These are phyloP conservation scores for Pseudogymnoascus sp. DNA, from an alignment of 2,329 filamentous ascomycete species.

Conservation along the genomic window DNA sequence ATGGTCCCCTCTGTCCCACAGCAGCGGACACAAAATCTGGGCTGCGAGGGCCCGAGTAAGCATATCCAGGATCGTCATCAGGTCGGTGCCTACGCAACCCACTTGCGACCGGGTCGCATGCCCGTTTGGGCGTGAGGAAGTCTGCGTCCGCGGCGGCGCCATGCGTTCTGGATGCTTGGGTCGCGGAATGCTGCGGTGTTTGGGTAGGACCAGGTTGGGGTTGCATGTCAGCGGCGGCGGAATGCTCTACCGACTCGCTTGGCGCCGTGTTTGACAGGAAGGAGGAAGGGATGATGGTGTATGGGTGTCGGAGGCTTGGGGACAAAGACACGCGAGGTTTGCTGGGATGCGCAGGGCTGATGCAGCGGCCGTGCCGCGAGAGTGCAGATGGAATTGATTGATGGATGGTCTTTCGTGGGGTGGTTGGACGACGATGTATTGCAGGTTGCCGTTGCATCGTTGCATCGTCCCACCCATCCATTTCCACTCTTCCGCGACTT, in stretches of 20 bases:
- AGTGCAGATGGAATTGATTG: conserved; percentile 2
- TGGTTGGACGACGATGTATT: not conserved
- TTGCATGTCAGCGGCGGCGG: conserved; percentile 8
- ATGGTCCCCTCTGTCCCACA: not conserved
- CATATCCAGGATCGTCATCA: conserved; percentile 5
- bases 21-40: not conserved
- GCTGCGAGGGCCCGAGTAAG: conserved; percentile 2
- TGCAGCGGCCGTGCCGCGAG: not conserved
- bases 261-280: conserved; percentile 1
- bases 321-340: not conserved
- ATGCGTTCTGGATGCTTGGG: conserved; percentile 1
- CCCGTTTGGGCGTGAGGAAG: not conserved
- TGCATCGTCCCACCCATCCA: not conserved
- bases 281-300: not conserved
- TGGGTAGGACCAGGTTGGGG: not conserved
- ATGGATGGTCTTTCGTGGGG: not conserved
- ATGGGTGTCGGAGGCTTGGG: not conserved
- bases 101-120: not conserved
- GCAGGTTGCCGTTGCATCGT: not conserved
- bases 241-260: conserved; percentile 8
- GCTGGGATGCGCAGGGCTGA: not conserved
- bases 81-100: not conserved
- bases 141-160: not conserved
- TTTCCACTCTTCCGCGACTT: not conserved
- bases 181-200: not conserved